Base-by-base conservation (phyloP, 1,139 yeast genomes). In the Geotrichum europaeum region DNA sequence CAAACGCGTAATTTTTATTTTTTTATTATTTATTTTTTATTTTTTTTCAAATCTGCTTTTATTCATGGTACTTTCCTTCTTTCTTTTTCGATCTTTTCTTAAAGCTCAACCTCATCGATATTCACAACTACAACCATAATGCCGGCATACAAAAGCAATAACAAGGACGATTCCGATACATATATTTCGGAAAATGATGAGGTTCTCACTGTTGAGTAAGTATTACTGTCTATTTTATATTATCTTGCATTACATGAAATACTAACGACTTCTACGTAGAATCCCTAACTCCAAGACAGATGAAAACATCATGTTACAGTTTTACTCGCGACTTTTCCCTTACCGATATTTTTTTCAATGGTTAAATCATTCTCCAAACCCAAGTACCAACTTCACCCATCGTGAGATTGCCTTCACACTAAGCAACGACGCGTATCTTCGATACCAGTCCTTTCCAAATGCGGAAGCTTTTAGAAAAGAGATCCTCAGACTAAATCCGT, bases 331-430 rank as follows among this genome's bases (percentile, higher is more conserved):
- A 49, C 75, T 89, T 18, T 76, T 76, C 63, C 80, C 80, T 1
- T 90, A 88, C 75, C 81, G 86, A 63, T 79, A 84, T 53, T 78
- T 92, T 25, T 92, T 86, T 75, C 87, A 84, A 65, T 94, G 99
- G 99, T 77, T 94, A 58, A 89, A 86, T 69, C 98, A 91, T 71
- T 85, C 96, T 0, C 89, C 88, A 1, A 83, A 81, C 58, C 86
- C 90, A 18, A 77, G 79, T 57, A 74, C 67, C 66, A 80, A 71
- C 71, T 91, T 94, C 74, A 84, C 89, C 34, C 86, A 89, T 81
- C 81, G 99, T 67, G 99, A 94, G 72, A 86, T 94, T 72, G 99
- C 99, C 1, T 91, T 87, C 77, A 96, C 95, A 60, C 84, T 87
- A 69, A 80, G 88, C 66, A 84, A 88, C 49, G 77, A 69, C 51